Evolutionary conservation across 192 early-diverging fungal genomes (phyloP).

Genomic region (Gigaspora rosea): DNA sequence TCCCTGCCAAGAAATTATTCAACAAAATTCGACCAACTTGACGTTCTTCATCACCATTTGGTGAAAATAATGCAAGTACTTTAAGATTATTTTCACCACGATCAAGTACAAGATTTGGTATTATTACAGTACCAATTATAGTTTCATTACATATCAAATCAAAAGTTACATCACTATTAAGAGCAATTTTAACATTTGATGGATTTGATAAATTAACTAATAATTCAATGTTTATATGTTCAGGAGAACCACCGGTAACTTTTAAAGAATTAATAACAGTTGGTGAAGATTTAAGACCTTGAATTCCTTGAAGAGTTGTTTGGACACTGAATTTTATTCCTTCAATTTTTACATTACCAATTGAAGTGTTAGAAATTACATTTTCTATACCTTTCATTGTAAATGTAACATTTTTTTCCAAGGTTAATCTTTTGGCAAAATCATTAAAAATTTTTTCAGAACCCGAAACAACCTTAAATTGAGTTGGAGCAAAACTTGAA

Average conservation of each 20-base stretch:
- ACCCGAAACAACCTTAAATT: conserved; percentile 48
- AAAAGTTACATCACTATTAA: conserved; percentile 49
- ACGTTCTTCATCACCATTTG: conserved; percentile 28
- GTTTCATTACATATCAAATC: conserved; percentile 41
- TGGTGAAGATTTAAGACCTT: conserved; percentile 54
- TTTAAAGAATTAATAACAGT: conserved; percentile 55
- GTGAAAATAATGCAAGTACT: conserved; percentile 47
- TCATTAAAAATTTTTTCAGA: conserved; percentile 53
- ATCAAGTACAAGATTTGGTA: conserved; percentile 45
- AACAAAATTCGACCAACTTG: conserved; percentile 44
- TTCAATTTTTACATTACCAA: conserved; percentile 53
- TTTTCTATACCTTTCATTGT: conserved; percentile 50
- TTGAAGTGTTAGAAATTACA: conserved; percentile 54
- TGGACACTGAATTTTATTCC: conserved; percentile 59
- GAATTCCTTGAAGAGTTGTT: conserved; percentile 54
- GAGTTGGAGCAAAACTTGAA: conserved; percentile 51
- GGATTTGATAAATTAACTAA: conserved; percentile 50
- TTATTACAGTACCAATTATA: conserved; percentile 46
- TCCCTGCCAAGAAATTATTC: conserved; percentile 45
- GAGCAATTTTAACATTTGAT: conserved; percentile 52
- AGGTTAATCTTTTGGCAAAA: conserved; percentile 53
- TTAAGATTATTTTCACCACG: conserved; percentile 51
- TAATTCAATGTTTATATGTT: conserved; percentile 49
- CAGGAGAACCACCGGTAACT: conserved; percentile 54
- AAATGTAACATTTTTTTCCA: conserved; percentile 43